These are phyloP conservation scores for Hymenoscyphus repandus DNA, from an alignment of 2,329 filamentous ascomycete genomes.

Conservation along the genomic window DNA sequence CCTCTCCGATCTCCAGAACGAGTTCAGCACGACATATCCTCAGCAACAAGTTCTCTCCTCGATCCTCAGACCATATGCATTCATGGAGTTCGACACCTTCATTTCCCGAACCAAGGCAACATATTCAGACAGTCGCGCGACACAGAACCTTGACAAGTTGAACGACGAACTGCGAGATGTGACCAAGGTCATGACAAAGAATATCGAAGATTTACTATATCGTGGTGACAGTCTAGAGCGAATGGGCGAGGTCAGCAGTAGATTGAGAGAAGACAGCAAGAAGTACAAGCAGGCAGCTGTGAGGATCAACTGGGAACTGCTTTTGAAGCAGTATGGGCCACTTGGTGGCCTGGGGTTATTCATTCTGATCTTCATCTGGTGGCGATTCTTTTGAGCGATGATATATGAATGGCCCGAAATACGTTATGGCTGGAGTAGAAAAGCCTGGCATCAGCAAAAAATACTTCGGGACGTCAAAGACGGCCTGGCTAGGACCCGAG, in stretches of 20 bases:
- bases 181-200: conserved; percentile 99
- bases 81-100: conserved; percentile 97
- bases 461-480: no score
- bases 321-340: conserved; percentile 95
- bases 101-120: conserved; percentile 89
- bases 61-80: conserved; percentile 82
- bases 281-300: conserved; percentile 93
- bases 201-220: conserved; percentile 96
- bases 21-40: conserved; percentile 86
- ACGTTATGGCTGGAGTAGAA: no score
- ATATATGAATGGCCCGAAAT: no score
- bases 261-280: conserved; percentile 84
- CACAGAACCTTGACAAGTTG: conserved; percentile 88
- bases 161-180: conserved; percentile 98
- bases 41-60: conserved; percentile 67
- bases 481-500: no score
- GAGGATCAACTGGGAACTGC: conserved; percentile 94
- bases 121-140: conserved; percentile 86
- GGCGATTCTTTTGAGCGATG: conserved; percentile 73
- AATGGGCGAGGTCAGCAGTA: conserved; percentile 91
- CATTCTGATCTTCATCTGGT: conserved; percentile 82
- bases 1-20: conserved; percentile 82
- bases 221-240: conserved; percentile 89
- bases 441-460: no score
- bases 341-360: conserved; percentile 77